Evolutionary conservation across 140 eudicot genomes (phyloP), one percentile per base, ranked within the genome.

Genomic region (Flaveria floridana): DNA sequence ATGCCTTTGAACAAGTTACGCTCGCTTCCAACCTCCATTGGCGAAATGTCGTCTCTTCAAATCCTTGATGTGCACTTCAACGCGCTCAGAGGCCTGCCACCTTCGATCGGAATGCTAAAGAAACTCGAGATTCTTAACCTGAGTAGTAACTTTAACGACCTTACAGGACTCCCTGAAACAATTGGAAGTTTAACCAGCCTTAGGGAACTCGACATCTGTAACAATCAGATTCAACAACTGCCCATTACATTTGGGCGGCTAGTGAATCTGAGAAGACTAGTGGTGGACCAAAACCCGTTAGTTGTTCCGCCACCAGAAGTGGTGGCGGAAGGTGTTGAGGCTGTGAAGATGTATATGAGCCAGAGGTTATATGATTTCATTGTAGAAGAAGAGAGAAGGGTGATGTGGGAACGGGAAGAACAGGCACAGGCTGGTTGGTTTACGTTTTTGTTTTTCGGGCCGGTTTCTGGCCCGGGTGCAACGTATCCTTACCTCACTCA

Each of bases 81-180:
- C 46, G 90, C 87, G 82, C 99, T 94, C 12, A 87, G 23, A 75
- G 96, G 96, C 53, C 92, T 94, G 20, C 99, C 99, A 63, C 68
- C 51, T 25, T 44, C 89, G 26, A 82, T 90, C 18, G 97, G 96
- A 58, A 90, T 76, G 70, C 74, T 94, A 79, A 85, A 84, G 28
- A 85, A 84, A 25, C 97, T 94, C 6, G 88, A 88, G 84, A 50
- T 80, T 39, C 82, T 94, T 10, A 84, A 94, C 71, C 72, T 94
- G 15, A 80, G 96, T 21, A 84, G 97, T 47, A 94, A 94, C 70
- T 94, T 94, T 71, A 94, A 83, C 64, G 97, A 94, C 81, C 76
- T 94, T 14, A 85, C 82, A n/a, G 78, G 80, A 20, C 95, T 94
- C 20, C 97, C 99, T 0, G 87, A 88, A 48, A 84, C 97, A 47